A percentile compares a stretch with the other conserved stretches of the same genome.
Evolutionary conservation across 2,329 filamentous ascomycete genomes (phyloP).

Genomic region (Trichoderma sp.): DNA sequence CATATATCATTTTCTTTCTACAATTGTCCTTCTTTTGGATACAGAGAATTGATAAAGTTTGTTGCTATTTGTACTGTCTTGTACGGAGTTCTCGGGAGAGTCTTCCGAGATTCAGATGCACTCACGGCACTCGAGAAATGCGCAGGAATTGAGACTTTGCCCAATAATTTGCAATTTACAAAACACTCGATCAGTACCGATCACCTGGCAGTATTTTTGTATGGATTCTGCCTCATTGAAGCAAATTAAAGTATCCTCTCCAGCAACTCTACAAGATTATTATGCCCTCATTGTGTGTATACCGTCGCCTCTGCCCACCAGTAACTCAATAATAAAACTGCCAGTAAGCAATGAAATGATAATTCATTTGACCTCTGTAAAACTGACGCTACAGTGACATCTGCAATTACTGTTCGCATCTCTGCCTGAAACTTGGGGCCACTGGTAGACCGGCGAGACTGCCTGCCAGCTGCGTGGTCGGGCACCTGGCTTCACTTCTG

Average conservation of each 20-base stretch:
- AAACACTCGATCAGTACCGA: background rate
- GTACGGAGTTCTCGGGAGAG: background rate
- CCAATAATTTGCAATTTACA: background rate
- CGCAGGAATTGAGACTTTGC: background rate
- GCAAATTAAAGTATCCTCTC: background rate
- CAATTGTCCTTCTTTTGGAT: background rate
- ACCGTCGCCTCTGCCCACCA: background rate
- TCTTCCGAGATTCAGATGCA: background rate
- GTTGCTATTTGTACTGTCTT: background rate
- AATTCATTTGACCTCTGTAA: background rate
- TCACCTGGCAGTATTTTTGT: background rate
- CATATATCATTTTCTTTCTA: background rate
- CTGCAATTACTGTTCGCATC: background rate
- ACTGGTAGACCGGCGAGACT: too few species aligned
- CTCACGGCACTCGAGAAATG: fast-evolving
- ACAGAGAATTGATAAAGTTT: background rate
- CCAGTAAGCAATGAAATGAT: background rate
- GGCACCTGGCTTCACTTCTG: background rate
- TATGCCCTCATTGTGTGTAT: background rate
- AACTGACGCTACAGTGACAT: background rate
- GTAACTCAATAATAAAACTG: background rate
- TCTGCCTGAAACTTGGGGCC: background rate
- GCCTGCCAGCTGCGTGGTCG: background rate
- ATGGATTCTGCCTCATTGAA: background rate
- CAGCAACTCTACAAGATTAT: background rate